Evolutionary conservation across 2,329 filamentous ascomycete genomes (phyloP).

Genomic region (Fusarium robinianum): DNA sequence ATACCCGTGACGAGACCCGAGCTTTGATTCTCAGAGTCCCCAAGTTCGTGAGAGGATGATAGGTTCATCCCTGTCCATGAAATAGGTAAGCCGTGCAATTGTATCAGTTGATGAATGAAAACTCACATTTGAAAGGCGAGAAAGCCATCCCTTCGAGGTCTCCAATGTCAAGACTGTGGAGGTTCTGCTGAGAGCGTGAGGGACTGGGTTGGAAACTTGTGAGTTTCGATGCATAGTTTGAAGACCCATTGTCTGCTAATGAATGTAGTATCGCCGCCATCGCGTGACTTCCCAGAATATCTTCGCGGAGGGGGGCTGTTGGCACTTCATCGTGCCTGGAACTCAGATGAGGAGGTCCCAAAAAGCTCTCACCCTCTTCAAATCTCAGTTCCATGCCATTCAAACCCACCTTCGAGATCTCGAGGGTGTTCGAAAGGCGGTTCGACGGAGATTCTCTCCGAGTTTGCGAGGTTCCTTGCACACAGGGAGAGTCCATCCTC

Average conservation of each 20-base stretch:
- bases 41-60: slow-evolving; percentile 30
- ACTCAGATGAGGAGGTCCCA: not conserved
- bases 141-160: slow-evolving; percentile 44
- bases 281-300: slow-evolving; percentile 16
- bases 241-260: slow-evolving; percentile 37
- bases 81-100: slow-evolving; percentile 2
- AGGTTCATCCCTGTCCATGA: slow-evolving; percentile 12
- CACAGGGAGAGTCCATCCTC: too few relatives aligned
- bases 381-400: too few relatives aligned
- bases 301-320: slow-evolving; percentile 3
- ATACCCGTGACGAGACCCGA: not conserved
- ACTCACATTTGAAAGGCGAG: slow-evolving; percentile 43
- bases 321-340: not conserved
- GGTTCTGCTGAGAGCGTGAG: slow-evolving; percentile 31
- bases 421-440: not conserved
- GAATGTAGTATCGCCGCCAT: slow-evolving; percentile 17
- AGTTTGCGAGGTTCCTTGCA: too few relatives aligned
- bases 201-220: slow-evolving; percentile 44
- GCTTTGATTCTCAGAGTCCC: slow-evolving; percentile 21
- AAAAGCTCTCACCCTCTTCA: too few relatives aligned
- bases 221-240: slow-evolving; percentile 41
- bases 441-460: too few relatives aligned
- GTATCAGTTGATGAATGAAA: too few relatives aligned
- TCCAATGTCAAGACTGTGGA: slow-evolving; percentile 38
- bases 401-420: not conserved